A percentile compares a stretch with the other conserved stretches of the same genome.
phyloP scores from a whole-genome alignment of 768 basidiomycete species.

The Leucosporidium scottii region DNA sequence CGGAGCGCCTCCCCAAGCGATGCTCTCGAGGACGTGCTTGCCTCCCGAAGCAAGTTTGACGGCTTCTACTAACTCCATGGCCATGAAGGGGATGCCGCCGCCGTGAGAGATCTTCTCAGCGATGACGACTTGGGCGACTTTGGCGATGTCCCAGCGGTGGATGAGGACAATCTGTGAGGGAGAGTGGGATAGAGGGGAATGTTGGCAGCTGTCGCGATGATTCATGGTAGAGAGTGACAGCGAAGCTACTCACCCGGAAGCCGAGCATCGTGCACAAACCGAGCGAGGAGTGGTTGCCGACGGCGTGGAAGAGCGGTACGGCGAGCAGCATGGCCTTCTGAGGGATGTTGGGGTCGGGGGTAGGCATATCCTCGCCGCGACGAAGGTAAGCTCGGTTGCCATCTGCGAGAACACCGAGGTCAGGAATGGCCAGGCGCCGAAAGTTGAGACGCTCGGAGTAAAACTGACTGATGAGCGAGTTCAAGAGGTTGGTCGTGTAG shows the following conservation, averaged over 20 bases:
- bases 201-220: no score
- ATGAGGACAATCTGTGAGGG: constrained; percentile 29
- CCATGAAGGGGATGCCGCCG: constrained; percentile 49
- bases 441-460: not conserved
- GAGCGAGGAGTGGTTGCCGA: constrained; percentile 43
- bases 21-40: constrained; percentile 25
- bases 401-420: not conserved
- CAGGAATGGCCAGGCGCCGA: no score
- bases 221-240: no score
- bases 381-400: not conserved
- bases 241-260: constrained; percentile 8
- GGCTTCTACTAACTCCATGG: constrained; percentile 50
- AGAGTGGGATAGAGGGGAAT: no score
- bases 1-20: constrained; percentile 40
- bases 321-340: constrained; percentile 26
- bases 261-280: constrained; percentile 14
- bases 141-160: constrained; percentile 32
- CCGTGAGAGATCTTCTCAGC: constrained; percentile 50
- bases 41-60: not conserved
- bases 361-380: not conserved
- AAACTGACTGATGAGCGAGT: constrained; percentile 32
- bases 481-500: constrained; percentile 56
- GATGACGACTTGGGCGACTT: constrained; percentile 48
- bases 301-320: constrained; percentile 64
- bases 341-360: not conserved